phyloP scores from a whole-genome alignment of 306 rosid genomes.

The Aeschynomene evenia region DNA sequence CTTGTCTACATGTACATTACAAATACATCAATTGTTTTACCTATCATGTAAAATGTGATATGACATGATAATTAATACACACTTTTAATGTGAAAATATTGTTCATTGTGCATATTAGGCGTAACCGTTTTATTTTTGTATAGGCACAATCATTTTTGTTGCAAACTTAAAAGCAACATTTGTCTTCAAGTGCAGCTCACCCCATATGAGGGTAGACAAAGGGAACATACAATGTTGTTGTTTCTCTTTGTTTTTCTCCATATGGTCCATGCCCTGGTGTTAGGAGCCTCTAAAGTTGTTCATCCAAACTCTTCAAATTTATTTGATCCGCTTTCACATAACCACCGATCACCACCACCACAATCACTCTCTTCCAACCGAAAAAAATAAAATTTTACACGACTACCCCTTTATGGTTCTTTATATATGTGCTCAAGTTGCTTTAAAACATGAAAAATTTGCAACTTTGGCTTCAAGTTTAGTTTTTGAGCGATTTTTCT shows the following conservation, averaged over 20 bases:
- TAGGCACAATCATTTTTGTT: too few relatives aligned
- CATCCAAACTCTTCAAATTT: constrained; percentile 98
- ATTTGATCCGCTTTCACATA: constrained; percentile 98
- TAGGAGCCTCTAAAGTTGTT: constrained; percentile 92
- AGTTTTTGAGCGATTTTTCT: constrained; percentile 27
- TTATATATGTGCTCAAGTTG: not conserved
- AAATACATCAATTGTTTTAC: too few relatives aligned
- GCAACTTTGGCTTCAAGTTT: constrained; percentile 19
- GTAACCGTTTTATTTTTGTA: too few relatives aligned
- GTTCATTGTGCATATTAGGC: too few relatives aligned
- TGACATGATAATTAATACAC: too few relatives aligned
- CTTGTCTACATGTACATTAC: too few relatives aligned
- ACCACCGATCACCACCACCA: constrained; percentile 47
- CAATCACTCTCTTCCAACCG: constrained; percentile 41
- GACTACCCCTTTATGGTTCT: constrained; percentile 23
- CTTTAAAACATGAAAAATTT: constrained; percentile 15
- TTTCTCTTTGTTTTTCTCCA: constrained; percentile 81
- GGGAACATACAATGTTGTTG: too few relatives aligned
- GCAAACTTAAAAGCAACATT: too few relatives aligned
- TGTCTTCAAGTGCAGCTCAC: too few relatives aligned
- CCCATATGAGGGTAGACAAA: too few relatives aligned
- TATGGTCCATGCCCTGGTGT: constrained; percentile 84
- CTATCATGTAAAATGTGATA: too few relatives aligned
- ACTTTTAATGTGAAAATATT: too few relatives aligned
- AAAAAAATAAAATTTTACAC: not conserved